A percentile compares a stretch with the other conserved stretches of the same genome.
Evolutionary conservation across 2,329 filamentous ascomycete species (phyloP).

Genomic region (Diplodia mutila): DNA sequence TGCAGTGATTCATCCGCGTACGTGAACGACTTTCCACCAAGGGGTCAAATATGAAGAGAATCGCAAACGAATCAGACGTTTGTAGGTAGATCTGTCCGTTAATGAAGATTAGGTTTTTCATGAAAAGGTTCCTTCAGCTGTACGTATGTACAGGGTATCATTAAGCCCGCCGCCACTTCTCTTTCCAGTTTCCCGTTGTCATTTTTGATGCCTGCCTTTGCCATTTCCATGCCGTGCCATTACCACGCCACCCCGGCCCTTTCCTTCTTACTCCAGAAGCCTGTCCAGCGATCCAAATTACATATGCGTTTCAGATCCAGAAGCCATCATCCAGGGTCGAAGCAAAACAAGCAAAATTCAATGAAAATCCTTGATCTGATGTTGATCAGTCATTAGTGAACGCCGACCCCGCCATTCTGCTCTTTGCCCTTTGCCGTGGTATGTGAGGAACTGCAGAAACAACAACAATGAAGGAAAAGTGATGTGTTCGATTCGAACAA

Average conservation of each 20-base stretch:
- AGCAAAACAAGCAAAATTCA: not conserved
- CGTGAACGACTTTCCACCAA: no score
- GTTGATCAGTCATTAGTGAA: not conserved
- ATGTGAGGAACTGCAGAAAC: not conserved
- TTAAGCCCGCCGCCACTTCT: not conserved
- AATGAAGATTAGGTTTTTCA: constrained; percentile 2
- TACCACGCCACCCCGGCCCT: not conserved
- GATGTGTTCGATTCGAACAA: not conserved
- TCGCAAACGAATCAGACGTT: not conserved
- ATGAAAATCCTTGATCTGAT: not conserved
- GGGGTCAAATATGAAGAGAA: not conserved
- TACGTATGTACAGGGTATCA: constrained; percentile 22
- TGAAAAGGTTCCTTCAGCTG: not conserved
- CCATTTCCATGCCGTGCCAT: not conserved
- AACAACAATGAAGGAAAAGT: not conserved
- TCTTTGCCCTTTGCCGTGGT: constrained; percentile 4
- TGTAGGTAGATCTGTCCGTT: not conserved
- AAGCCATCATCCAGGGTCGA: not conserved
- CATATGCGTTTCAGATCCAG: not conserved
- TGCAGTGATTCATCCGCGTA: not conserved
- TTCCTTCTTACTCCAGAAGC: not conserved
- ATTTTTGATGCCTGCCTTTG: not conserved
- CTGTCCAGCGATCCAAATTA: constrained; percentile 16
- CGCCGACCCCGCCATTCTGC: constrained; percentile 1
- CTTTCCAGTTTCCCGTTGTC: not conserved